Base-by-base conservation (phyloP, 352 stramenopile genomes). In the Phytophthora hibernalis region DNA sequence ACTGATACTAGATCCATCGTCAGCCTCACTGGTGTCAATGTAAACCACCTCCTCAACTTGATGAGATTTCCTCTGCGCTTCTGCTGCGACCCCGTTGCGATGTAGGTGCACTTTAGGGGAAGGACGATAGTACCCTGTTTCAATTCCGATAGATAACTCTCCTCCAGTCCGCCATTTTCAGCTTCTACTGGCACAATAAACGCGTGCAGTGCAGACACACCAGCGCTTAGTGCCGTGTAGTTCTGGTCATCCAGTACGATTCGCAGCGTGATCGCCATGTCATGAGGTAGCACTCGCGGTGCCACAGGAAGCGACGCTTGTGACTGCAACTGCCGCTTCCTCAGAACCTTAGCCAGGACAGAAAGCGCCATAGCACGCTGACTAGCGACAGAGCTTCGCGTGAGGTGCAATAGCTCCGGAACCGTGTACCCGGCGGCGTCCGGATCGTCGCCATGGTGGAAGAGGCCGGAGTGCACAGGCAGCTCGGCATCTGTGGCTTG, bases 361-460 rank as follows among this genome's bases (percentile, higher is more conserved):
- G 65, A 64, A 3, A 93, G 70, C 3, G 85, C 81, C 74, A 95
- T 80, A 3, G 84, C 73, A 9, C 84, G 83, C 22, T 95, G 87
- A 20, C 80, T 92, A 8, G 83, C 73, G 8, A 93, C 81, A 18
- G 81, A 90, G 48, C 82, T 92, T 10, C 85, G 82, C 4, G 87
- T 82, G 10, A 95, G 70, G 8, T 91, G 80, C 6, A 94, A 52
- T 8, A 95, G 76, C 56, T 95, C 87, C 2, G 76, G 67, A 37
- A 92, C 65, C 8, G 85, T 95, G 65, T 94, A 95, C 3, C 87
- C 87, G 1, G 87, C 74, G 24, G 71, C 78, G 0, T 93, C 75
- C 0, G 85, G 87, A 16, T 93, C 81, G 42, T 94, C 83, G 0
- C 87, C 87, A 50, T 95, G 87, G 50, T 95, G 87, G 50, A 91